phyloP scores from a whole-genome alignment of 2,329 filamentous ascomycete genomes.

The Fusarium mexicanum region DNA sequence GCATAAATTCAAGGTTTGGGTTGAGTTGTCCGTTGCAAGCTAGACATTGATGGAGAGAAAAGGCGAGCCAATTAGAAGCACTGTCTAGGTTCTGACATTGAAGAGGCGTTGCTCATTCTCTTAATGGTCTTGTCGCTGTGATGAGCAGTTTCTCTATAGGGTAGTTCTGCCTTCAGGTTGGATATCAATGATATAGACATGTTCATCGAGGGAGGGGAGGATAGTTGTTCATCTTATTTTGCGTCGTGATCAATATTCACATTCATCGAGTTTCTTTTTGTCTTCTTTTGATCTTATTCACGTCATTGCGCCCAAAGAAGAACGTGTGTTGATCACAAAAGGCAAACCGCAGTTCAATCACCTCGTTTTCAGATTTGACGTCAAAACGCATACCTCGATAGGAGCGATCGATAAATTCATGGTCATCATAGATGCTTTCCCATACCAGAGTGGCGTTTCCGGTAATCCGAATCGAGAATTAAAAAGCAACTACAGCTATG shows the following conservation, averaged over 20 bases:
- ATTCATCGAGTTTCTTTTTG: fast-evolving
- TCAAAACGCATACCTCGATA: fast-evolving
- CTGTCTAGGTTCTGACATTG: fast-evolving
- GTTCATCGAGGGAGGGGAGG: background rate
- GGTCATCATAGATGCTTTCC: fast-evolving
- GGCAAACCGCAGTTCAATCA: fast-evolving
- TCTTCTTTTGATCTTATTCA: background rate
- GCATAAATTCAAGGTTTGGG: background rate
- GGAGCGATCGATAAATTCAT: no score
- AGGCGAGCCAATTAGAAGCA: background rate
- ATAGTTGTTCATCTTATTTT: no score
- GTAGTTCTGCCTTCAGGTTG: background rate
- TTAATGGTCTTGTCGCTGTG: background rate
- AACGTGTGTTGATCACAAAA: fast-evolving
- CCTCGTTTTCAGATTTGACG: background rate
- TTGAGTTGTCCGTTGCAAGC: background rate
- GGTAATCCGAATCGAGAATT: background rate
- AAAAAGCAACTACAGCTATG: background rate
- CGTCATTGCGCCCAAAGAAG: fast-evolving
- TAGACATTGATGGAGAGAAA: background rate
- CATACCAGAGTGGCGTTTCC: background rate
- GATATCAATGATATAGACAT: background rate
- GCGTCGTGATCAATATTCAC: no score
- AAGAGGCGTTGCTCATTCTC: no score
- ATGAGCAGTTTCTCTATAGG: background rate